phyloP scores from a whole-genome alignment of 176 grass and related monocot species.

The Musa beccarii region DNA sequence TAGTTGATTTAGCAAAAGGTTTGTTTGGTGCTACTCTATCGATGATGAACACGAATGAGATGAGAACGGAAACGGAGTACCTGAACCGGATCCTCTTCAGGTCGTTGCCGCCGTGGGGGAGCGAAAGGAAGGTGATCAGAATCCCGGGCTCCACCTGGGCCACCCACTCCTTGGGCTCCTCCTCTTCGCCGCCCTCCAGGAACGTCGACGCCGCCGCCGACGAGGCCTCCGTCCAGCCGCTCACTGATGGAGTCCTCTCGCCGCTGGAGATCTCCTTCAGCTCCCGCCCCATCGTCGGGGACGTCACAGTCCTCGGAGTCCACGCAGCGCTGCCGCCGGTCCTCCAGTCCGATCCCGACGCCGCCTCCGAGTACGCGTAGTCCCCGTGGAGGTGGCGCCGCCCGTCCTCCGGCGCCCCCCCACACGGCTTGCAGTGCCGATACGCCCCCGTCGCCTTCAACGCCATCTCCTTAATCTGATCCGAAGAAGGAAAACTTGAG shows the following conservation, averaged over 20 bases:
- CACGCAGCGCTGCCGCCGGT: constrained; percentile 27
- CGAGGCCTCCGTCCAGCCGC: constrained; percentile 38
- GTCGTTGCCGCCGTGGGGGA: constrained; percentile 86
- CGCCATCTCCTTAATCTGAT: constrained; percentile 90
- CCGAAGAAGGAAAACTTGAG: background rate
- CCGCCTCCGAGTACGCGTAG: constrained; percentile 45
- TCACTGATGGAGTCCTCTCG: constrained; percentile 78
- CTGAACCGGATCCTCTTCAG: constrained; percentile 97
- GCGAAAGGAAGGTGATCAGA: constrained; percentile 84
- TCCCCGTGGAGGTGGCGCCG: constrained; percentile 26
- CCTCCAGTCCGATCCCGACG: constrained; percentile 39
- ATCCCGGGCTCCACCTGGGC: constrained; percentile 94
- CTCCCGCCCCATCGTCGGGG: background rate
- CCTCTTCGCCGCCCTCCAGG: constrained; percentile 31
- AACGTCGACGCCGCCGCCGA: constrained; percentile 9
- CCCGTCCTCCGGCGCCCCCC: constrained; percentile 25
- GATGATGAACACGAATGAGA: background rate
- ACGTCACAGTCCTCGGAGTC: constrained; percentile 30
- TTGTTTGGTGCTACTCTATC: background rate
- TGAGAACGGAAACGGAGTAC: constrained; percentile 20
- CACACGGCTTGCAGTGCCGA: constrained; percentile 91
- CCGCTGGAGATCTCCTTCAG: constrained; percentile 37
- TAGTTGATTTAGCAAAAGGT: background rate
- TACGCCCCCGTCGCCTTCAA: constrained; percentile 88
- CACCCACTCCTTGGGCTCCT: constrained; percentile 88